Evolutionary conservation across 2,329 filamentous ascomycete species (phyloP), one percentile per base, ranked within the genome.

Genomic region (Penicillium sp.): DNA sequence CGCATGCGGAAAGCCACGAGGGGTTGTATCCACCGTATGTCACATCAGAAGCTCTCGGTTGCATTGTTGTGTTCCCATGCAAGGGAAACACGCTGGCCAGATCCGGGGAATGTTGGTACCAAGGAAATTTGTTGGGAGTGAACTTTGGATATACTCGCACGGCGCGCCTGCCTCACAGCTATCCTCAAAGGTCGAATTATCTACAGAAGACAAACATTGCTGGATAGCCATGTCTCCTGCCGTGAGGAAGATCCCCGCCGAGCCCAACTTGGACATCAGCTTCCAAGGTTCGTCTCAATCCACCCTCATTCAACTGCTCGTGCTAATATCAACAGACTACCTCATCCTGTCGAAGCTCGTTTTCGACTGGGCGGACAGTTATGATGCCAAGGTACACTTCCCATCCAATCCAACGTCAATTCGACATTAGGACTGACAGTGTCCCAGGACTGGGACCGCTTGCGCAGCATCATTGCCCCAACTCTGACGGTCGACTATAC

Each of bases 401-500:
- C 21, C 2, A 28, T 28, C 3, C 12, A 12, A 19, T 12, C 4
- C 1, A 22, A 35, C 0, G 1, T 3, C 8, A 31, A 9, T 9
- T 12, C 1, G 21, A 19, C 6, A 8, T 15, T 4, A 21, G 4
- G 1, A 24, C 26, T n/a, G 29, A 32, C 22, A 39, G 7, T n/a
- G 13, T 34, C 10, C 38, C n/a, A 71, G 67, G 68, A 73, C 56
- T 72, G 69, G 69, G 60, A 62, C 21, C 67, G 69, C 22, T 63
- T 73, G 10, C 61, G 61, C 47, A 62, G 62, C 31, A 70, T 71
- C 57, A 67, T 77, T 39, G 72, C 74, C 12, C 73, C 74, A 26
- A 62, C 58, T 2, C 49, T 64, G 39, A 63, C 54, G 21, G 62
- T 88, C 60, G 85, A 89, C 74, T 89, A 89, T 76, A 79, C 78